A percentile compares a stretch with the other conserved stretches of the same genome.
Conservation (phyloP, 805 yeast genomes). For the Danielozyma ontarioensis region DNA sequence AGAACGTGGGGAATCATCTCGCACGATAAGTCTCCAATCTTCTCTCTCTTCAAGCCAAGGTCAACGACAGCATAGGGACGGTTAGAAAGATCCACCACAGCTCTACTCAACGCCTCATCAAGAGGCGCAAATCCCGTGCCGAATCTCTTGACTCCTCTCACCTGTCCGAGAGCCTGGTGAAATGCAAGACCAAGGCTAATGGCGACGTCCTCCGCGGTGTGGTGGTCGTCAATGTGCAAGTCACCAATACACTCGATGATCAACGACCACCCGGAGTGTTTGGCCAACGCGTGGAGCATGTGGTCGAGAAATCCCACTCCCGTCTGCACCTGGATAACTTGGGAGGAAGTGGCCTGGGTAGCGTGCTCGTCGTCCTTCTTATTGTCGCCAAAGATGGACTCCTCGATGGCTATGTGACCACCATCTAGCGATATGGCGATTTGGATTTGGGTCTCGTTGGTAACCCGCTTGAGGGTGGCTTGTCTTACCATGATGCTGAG, state of each 20-base stretch:
- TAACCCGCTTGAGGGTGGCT: conserved; percentile 60
- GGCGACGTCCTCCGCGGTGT: conserved; percentile 92
- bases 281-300: conserved; percentile 95
- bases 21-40: conserved; percentile 83
- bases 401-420: conserved; percentile 62
- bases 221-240: conserved; percentile 94
- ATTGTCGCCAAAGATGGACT: conserved; percentile 45
- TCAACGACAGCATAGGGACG: conserved; percentile 91
- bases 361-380: conserved; percentile 46
- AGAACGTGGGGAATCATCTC: conserved; percentile 98
- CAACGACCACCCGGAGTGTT: conserved; percentile 95
- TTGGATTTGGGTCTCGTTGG: conserved; percentile 93
- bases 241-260: conserved; percentile 90
- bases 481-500: conserved; percentile 13
- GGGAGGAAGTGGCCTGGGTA: conserved; percentile 62
- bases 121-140: conserved; percentile 93
- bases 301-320: conserved; percentile 96
- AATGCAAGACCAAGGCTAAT: conserved; percentile 88
- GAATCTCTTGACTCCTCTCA: conserved; percentile 87
- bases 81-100: conserved; percentile 93
- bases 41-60: conserved; percentile 85
- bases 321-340: conserved; percentile 74
- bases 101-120: conserved; percentile 92
- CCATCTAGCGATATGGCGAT: conserved; percentile 82
- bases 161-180: conserved; percentile 82